Evolutionary conservation across 345 rosid species (phyloP), one percentile per base, ranked within the genome.

Genomic region (Conringia planisiliqua): DNA sequence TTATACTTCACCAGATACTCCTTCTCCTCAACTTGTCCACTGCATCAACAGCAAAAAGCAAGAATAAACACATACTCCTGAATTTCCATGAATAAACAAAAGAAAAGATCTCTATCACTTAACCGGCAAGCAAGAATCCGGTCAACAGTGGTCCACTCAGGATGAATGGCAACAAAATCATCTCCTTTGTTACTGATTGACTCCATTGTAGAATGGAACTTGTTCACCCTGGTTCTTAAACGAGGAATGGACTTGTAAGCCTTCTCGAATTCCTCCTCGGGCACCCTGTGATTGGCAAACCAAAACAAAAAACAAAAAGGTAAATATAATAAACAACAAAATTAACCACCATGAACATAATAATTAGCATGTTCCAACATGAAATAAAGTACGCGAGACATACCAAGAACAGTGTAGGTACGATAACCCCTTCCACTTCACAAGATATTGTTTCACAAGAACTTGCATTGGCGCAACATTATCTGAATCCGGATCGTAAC

Each of bases 341-440:
- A 67, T 30, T 30, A 27, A 32, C 26, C n/a, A 33, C 50, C 40
- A 72, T 50, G 50, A 64, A 56, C 62, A 52, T 14, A 42, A 39
- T 65, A 55, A 66, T 22, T 42, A 44, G 60, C 60, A 22, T 71
- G 33, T 33, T 54, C 32, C 68, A 74, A 50, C 29, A 70, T 46
- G 52, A 36, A 10, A 68, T 11, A 1, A 32, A 2, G 1, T 11
- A 48, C 7, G 57, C 4, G 40, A 20, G 57, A 69, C 57, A 66
- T 88, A 95, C 98, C 99, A 92, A 80, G 85, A 85, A 82, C 97
- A 95, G 74, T 95, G 99, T 38, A 90, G 84, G 85, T 90, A 95
- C n/a, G 98, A 95, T 52, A 87, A 80, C 5, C 90, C 89, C 67
- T 95, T 92, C 98, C 99, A 95, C 71, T 95, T 95, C 30, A 95